phyloP scores from a whole-genome alignment of 2,329 filamentous ascomycete genomes.

The Scedosporium aurantiacum region DNA sequence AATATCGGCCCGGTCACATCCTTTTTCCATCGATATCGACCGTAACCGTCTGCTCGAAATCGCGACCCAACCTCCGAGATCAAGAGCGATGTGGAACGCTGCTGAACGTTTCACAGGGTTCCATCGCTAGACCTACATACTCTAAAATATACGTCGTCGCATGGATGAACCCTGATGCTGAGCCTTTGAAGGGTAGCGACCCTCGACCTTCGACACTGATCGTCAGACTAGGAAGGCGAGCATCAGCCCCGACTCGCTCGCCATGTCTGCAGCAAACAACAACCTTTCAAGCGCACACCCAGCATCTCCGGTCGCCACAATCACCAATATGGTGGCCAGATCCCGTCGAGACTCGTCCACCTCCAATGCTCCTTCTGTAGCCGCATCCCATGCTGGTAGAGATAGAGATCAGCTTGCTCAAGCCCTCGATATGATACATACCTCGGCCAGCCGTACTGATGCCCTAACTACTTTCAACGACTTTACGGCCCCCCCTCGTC shows the following conservation, averaged over 20 bases:
- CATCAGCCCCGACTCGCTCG: neutral
- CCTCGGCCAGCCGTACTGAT: conserved; percentile 72
- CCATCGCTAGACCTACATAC: no score
- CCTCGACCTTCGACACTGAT: neutral
- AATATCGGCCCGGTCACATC: no score
- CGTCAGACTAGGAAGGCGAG: neutral
- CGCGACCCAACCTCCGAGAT: no score
- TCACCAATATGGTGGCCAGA: conserved; percentile 6
- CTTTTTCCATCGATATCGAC: no score
- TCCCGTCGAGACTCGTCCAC: conserved; percentile 28
- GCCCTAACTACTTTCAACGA: conserved; percentile 90
- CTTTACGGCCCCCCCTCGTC: conserved; percentile 62
- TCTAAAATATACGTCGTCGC: no score
- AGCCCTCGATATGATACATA: conserved; percentile 79
- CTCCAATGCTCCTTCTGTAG: conserved; percentile 30
- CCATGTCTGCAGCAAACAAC: neutral
- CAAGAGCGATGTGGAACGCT: no score
- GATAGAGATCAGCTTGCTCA: conserved; percentile 68
- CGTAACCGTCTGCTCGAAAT: no score
- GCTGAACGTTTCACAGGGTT: no score
- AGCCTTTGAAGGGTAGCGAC: no score
- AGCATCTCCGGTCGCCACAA: neutral
- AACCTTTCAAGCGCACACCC: neutral
- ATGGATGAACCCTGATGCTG: no score
- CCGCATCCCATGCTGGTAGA: conserved; percentile 27